Percentiles rank a stretch among this genome's conserved stretches.
phyloP scores from a whole-genome alignment of 2,329 filamentous ascomycete genomes.

The Aspergillus fumigatiaffinis region DNA sequence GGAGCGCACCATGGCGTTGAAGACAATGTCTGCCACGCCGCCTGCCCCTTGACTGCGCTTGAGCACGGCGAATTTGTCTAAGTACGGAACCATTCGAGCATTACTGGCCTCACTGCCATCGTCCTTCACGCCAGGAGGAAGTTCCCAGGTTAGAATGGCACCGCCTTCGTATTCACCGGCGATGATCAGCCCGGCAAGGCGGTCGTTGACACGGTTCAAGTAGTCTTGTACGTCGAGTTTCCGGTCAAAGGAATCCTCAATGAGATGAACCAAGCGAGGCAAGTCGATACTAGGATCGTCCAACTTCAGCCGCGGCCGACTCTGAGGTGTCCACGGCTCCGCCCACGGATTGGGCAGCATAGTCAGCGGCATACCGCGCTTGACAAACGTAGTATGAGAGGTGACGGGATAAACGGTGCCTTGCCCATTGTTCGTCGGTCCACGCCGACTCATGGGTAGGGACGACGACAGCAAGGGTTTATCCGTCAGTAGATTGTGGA shows the following conservation, averaged over 20 bases:
- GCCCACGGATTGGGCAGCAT: conserved; percentile 70
- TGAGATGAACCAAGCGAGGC: conserved; percentile 74
- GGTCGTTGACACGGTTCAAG: conserved; percentile 71
- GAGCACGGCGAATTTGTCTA: conserved; percentile 95
- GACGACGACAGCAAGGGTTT: conserved; percentile 91
- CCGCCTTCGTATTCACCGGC: conserved; percentile 96
- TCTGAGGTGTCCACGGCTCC: conserved; percentile 64
- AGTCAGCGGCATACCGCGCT: conserved; percentile 83
- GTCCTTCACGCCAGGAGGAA: conserved; percentile 58
- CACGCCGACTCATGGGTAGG: conserved; percentile 67
- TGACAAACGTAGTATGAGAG: conserved; percentile 73
- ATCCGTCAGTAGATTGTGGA: conserved; percentile 94
- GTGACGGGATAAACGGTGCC: conserved; percentile 36
- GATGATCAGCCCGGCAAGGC: conserved; percentile 86
- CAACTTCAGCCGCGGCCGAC: conserved; percentile 61
- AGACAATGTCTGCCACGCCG: conserved; percentile 92
- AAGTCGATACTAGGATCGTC: conserved; percentile 81
- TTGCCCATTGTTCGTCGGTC: conserved; percentile 25
- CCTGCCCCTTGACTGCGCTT: conserved; percentile 83
- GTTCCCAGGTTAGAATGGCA: conserved; percentile 92
- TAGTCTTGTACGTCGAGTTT: conserved; percentile 82
- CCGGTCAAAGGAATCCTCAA: conserved; percentile 88
- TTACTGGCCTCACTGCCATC: conserved; percentile 50
- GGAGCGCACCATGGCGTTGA: conserved; percentile 87
- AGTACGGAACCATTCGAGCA: conserved; percentile 75